Evolutionary conservation across 768 basidiomycete genomes (phyloP).

Genomic region (Tulasnella sp.): DNA sequence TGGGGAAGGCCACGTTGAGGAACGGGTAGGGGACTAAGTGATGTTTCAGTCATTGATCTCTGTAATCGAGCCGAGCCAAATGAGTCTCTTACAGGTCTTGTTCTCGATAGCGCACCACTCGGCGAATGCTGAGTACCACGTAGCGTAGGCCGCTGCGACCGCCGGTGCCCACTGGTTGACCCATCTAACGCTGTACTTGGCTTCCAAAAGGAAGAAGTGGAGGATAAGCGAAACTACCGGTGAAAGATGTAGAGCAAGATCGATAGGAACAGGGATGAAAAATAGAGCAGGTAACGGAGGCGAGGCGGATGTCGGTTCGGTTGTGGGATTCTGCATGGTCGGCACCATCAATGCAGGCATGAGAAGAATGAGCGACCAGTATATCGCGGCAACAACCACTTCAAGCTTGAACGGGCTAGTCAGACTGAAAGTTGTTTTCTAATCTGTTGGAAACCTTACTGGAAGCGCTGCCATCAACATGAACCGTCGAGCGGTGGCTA

Average conservation of each 20-base stretch:
- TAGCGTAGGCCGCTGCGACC: slow-evolving; percentile 24
- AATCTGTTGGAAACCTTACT: slow-evolving; percentile 28
- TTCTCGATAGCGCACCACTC: slow-evolving; percentile 57
- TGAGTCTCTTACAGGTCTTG: slow-evolving; percentile 40
- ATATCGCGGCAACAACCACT: slow-evolving; percentile 44
- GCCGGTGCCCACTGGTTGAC: slow-evolving; percentile 26
- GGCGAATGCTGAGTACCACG: slow-evolving; percentile 51
- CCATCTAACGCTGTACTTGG: slow-evolving; percentile 34
- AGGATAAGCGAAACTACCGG: slow-evolving; percentile 46
- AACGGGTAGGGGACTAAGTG: slow-evolving; percentile 72
- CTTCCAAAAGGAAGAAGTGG: slow-evolving; percentile 61
- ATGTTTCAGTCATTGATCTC: neutral
- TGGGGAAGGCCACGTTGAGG: slow-evolving; percentile 45
- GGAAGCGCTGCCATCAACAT: slow-evolving; percentile 57
- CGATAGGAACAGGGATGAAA: slow-evolving; percentile 38
- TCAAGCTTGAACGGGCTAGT: slow-evolving; percentile 25
- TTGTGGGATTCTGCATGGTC: slow-evolving; percentile 25
- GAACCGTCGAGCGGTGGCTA: slow-evolving; percentile 36
- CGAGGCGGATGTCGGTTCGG: slow-evolving; percentile 23
- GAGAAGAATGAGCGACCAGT: slow-evolving; percentile 52
- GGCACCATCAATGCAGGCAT: slow-evolving; percentile 43
- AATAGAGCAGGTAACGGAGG: slow-evolving; percentile 18
- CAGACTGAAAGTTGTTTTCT: slow-evolving; percentile 25
- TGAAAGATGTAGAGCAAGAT: slow-evolving; percentile 53
- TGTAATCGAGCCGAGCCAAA: neutral